These are phyloP conservation scores for Penstemon eatonii DNA, from an alignment of 257 asterid genomes.

Conservation along the genomic window DNA sequence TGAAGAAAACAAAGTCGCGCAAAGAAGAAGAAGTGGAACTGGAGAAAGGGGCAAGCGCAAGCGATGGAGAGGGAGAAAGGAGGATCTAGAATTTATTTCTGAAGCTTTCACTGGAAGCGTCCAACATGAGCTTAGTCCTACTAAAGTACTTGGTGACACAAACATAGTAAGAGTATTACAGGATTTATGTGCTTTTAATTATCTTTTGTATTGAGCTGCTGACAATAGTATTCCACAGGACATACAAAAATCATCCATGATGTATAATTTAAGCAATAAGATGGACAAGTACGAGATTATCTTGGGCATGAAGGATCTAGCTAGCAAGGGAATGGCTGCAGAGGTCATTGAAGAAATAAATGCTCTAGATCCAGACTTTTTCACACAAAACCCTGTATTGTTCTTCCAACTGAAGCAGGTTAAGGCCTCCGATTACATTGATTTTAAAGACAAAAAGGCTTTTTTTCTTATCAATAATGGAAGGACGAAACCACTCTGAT, in stretches of 20 bases:
- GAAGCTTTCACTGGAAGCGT: slow-evolving; percentile 47
- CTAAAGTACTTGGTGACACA: slow-evolving; percentile 33
- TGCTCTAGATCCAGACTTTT: slow-evolving; percentile 71
- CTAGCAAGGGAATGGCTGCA: slow-evolving; percentile 80
- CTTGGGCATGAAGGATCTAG: slow-evolving; percentile 69
- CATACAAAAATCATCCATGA: slow-evolving; percentile 39
- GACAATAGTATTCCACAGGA: slow-evolving; percentile 53
- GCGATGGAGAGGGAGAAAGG: slow-evolving; percentile 91
- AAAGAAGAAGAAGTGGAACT: slow-evolving; percentile 52
- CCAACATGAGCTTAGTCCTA: slow-evolving; percentile 45
- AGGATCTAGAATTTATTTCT: slow-evolving; percentile 45
- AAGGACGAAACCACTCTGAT: slow-evolving; percentile 19
- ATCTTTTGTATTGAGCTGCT: background rate
- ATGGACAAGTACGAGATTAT: slow-evolving; percentile 61
- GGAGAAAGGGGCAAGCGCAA: slow-evolving; percentile 86
- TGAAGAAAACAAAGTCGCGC: slow-evolving; percentile 47
- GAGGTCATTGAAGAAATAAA: slow-evolving; percentile 90
- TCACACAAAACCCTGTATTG: slow-evolving; percentile 62
- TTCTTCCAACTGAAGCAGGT: slow-evolving; percentile 97
- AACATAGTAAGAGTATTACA: slow-evolving; percentile 33
- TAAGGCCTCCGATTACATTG: slow-evolving; percentile 18
- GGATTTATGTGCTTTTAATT: slow-evolving; percentile 16
- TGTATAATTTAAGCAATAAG: slow-evolving; percentile 37
- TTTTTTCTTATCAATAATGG: background rate
- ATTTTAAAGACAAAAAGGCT: background rate